These are phyloP conservation scores for Fusarium burgessii DNA, from an alignment of 2,329 filamentous ascomycete species.

Conservation along the genomic window DNA sequence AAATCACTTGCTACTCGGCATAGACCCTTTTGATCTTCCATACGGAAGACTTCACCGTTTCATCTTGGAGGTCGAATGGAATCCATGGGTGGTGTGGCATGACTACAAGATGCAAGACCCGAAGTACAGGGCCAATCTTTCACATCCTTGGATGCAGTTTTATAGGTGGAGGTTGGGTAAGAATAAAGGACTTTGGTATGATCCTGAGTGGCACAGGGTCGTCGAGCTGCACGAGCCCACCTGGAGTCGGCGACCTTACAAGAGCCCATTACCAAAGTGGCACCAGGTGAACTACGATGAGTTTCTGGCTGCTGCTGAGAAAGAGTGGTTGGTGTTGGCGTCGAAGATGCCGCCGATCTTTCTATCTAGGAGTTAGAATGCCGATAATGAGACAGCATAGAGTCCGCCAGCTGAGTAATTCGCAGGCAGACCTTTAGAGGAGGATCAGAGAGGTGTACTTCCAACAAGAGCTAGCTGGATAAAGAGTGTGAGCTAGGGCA, in stretches of 20 bases:
- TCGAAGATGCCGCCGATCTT: no score
- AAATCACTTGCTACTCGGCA: background rate
- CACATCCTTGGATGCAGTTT: background rate
- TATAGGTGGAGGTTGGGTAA: fast-evolving
- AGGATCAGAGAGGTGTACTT: background rate
- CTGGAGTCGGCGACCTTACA: no score
- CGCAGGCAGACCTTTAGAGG: background rate
- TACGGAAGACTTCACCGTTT: background rate
- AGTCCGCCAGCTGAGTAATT: background rate
- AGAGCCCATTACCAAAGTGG: background rate
- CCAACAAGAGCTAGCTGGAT: background rate
- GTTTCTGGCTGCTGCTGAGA: background rate
- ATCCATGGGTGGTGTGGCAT: background rate
- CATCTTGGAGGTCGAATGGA: fast-evolving
- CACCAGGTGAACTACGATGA: background rate
- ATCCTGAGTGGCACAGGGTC: background rate
- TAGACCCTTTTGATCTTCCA: no score
- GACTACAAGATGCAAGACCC: background rate
- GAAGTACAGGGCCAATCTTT: background rate
- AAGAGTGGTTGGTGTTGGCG: no score
- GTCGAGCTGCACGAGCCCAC: no score
- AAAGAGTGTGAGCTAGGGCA: background rate
- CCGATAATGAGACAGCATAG: background rate
- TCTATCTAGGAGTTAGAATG: background rate
- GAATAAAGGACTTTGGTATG: fast-evolving